Evolutionary conservation across 1,284 basidiomycete species (phyloP).

Genomic region (Boletus semigastroideus): DNA sequence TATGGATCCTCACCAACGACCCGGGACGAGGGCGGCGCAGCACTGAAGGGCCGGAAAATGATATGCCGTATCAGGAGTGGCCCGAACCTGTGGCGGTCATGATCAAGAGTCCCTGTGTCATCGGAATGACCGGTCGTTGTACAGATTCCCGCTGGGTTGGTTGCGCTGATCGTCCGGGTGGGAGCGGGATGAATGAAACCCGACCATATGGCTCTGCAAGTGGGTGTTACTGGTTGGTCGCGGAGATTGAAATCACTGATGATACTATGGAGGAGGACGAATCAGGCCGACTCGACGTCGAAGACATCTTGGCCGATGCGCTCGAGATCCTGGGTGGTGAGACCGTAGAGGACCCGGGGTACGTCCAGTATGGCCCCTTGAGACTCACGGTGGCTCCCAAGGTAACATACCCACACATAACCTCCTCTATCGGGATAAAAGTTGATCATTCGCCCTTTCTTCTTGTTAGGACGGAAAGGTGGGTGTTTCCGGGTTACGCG

Average conservation of each 20-base stretch:
- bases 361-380: conserved; percentile 49
- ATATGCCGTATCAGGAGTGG: conserved; percentile 9
- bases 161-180: not conserved
- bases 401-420: conserved; percentile 40
- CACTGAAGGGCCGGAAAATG: conserved; percentile 5
- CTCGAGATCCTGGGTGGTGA: conserved; percentile 46
- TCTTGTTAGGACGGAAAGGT: conserved; percentile 58
- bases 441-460: conserved; percentile 3
- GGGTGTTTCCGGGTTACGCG: conserved; percentile 9
- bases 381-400: conserved; percentile 52
- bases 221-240: conserved; percentile 3
- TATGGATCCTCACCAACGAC: not conserved
- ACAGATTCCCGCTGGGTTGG: not conserved
- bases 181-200: conserved; percentile 7
- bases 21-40: not conserved
- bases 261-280: too few relatives aligned
- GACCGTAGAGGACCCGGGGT: conserved; percentile 37
- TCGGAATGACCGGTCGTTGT: not conserved
- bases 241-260: conserved; percentile 27
- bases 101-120: not conserved
- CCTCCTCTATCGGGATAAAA: not conserved
- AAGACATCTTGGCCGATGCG: conserved; percentile 51
- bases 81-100: not conserved
- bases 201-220: not conserved
- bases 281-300: conserved; percentile 22